Conservation (phyloP, 2,329 filamentous ascomycete species). For the Exophiala sideris region DNA sequence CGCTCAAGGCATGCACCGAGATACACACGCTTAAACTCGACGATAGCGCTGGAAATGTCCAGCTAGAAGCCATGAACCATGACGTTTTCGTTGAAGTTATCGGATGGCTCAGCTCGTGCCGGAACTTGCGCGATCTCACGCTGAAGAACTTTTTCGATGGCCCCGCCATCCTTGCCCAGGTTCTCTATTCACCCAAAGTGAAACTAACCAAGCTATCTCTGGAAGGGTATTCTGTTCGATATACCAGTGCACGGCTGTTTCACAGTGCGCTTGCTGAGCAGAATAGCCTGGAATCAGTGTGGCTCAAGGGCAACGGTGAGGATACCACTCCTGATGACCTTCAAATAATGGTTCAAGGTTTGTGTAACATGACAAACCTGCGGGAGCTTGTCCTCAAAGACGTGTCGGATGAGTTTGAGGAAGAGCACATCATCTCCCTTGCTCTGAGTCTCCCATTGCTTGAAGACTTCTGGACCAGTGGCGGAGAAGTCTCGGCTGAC, state of each 20-base stretch:
- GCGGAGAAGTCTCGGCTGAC: slow-evolving; percentile 31
- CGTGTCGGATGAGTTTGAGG: slow-evolving; percentile 35
- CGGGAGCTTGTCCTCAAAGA: slow-evolving; percentile 35
- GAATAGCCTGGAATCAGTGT: slow-evolving; percentile 30
- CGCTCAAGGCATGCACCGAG: slow-evolving; percentile 48
- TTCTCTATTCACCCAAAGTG: slow-evolving; percentile 30
- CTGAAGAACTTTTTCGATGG: slow-evolving; percentile 53
- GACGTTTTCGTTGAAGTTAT: slow-evolving; percentile 52
- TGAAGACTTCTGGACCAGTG: slow-evolving; percentile 35
- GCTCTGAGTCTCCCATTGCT: slow-evolving; percentile 32
- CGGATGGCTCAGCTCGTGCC: slow-evolving; percentile 56
- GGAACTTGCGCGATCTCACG: slow-evolving; percentile 48
- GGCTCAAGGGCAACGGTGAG: slow-evolving; percentile 33
- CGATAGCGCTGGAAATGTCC: slow-evolving; percentile 42
- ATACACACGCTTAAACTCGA: slow-evolving; percentile 51
- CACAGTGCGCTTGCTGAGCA: slow-evolving; percentile 33
- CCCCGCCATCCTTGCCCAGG: slow-evolving; percentile 35
- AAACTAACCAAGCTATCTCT: slow-evolving; percentile 33
- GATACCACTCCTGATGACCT: slow-evolving; percentile 28
- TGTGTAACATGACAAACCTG: slow-evolving; percentile 32
- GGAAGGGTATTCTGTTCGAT: slow-evolving; percentile 29
- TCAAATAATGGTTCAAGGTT: slow-evolving; percentile 31
- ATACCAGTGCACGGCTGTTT: slow-evolving; percentile 26
- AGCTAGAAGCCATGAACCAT: slow-evolving; percentile 52
- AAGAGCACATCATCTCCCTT: slow-evolving; percentile 32